Conservation (phyloP, 805 yeast genomes). For the Lipomyces yamadae region DNA sequence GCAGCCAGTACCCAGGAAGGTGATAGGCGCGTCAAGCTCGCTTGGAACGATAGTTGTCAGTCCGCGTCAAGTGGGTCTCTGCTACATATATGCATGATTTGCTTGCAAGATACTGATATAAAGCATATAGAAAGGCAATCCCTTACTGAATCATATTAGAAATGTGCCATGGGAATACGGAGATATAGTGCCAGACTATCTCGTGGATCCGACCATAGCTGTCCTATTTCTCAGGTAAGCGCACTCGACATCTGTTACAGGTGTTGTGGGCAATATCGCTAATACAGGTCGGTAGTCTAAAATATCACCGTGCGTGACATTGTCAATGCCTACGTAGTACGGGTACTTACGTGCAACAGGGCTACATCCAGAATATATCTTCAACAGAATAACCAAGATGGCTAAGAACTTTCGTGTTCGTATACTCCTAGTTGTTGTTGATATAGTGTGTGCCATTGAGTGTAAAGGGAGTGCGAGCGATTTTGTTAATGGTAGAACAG, state of each 20-base stretch:
- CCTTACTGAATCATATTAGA: constrained; percentile 36
- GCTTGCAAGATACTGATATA: neutral
- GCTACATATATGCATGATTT: neutral
- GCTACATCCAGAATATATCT: constrained; percentile 51
- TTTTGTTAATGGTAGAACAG: constrained; percentile 3
- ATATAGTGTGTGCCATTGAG: constrained; percentile 36
- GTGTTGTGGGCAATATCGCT: neutral
- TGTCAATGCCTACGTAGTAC: neutral
- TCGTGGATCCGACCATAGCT: constrained; percentile 45
- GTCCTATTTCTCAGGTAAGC: constrained; percentile 45
- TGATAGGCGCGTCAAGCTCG: constrained; percentile 12
- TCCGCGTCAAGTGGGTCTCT: constrained; percentile 30
- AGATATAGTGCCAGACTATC: constrained; percentile 47
- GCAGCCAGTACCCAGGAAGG: constrained; percentile 32
- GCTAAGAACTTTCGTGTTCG: constrained; percentile 45
- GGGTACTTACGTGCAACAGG: constrained; percentile 22
- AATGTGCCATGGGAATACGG: constrained; percentile 43
- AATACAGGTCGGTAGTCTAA: constrained; percentile 21
- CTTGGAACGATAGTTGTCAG: constrained; percentile 33
- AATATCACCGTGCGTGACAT: constrained; percentile 37
- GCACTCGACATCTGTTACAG: neutral
- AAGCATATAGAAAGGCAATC: constrained; percentile 37
- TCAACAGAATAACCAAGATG: constrained; percentile 45
- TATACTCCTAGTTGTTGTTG: constrained; percentile 48
- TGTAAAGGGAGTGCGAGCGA: neutral